phyloP scores from a whole-genome alignment of 2,329 filamentous ascomycete genomes.

The Venturia oleaginea region DNA sequence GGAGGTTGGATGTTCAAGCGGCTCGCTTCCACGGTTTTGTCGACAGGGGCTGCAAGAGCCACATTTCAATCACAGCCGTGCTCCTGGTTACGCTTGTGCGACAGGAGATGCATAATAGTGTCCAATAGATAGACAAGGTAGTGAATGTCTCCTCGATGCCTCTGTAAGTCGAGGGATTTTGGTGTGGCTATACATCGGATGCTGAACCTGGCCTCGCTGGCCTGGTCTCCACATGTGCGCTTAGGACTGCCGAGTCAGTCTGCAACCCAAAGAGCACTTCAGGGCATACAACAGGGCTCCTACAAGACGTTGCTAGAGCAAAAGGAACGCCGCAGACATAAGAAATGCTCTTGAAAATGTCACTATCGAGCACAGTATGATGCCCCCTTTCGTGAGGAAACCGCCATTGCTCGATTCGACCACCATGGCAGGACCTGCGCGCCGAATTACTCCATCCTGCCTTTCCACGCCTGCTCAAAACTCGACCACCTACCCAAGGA shows the following conservation, averaged over 20 bases:
- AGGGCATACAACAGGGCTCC: neutral
- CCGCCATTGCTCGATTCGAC: neutral
- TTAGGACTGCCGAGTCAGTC: neutral
- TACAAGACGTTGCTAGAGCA: neutral
- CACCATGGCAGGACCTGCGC: neutral
- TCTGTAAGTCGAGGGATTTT: neutral
- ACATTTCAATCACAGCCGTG: neutral
- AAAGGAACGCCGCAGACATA: no score
- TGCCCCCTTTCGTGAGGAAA: neutral
- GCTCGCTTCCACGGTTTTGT: neutral
- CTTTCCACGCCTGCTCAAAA: neutral
- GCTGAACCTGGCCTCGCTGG: neutral
- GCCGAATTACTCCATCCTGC: neutral
- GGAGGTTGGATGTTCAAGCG: neutral
- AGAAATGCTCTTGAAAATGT: neutral
- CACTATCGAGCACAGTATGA: neutral
- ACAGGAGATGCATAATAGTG: neutral
- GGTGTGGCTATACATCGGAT: neutral
- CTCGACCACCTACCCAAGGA: neutral
- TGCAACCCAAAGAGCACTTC: neutral
- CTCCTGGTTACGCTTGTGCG: neutral
- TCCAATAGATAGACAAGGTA: neutral
- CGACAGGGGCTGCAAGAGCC: conserved; percentile 2
- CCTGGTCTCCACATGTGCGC: neutral
- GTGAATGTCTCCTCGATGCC: neutral